A percentile compares a stretch with the other conserved stretches of the same genome.
Conservation (phyloP, 192 early-diverging fungal species). For the Backusella liffmaniae region DNA sequence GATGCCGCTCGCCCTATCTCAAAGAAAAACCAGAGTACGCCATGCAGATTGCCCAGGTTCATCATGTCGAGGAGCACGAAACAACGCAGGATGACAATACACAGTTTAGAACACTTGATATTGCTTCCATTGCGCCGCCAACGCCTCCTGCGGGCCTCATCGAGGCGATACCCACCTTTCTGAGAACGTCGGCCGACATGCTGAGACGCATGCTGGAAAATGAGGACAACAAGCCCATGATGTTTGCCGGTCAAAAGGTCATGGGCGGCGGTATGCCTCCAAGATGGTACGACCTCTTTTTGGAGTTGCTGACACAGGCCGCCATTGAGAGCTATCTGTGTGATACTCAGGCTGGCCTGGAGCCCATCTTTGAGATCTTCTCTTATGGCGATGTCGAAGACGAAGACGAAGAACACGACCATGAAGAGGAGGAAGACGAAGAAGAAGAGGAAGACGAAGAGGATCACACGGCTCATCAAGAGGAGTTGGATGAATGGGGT, state of each 20-base stretch:
- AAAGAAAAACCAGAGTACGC: constrained; percentile 9
- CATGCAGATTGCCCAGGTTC: neutral
- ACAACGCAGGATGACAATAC: neutral
- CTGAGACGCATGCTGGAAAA: constrained; percentile 34
- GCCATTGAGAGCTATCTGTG: constrained; percentile 53
- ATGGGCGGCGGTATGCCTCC: constrained; percentile 45
- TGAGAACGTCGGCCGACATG: constrained; percentile 48
- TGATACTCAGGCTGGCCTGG: constrained; percentile 44
- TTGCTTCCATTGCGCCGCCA: neutral
- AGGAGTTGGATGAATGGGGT: constrained; percentile 40
- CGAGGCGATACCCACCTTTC: constrained; percentile 50
- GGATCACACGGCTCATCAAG: constrained; percentile 18
- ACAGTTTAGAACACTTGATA: neutral
- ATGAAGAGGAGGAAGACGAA: constrained; percentile 20
- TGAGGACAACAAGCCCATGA: constrained; percentile 21
- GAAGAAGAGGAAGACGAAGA: constrained; percentile 19
- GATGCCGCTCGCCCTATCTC: constrained; percentile 21
- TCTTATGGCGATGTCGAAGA: constrained; percentile 51
- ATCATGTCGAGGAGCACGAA: constrained; percentile 7
- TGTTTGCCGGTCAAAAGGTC: constrained; percentile 37
- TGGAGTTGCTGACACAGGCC: constrained; percentile 55
- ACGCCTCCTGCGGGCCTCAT: constrained; percentile 42
- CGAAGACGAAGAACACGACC: constrained; percentile 28
- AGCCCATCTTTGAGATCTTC: constrained; percentile 50
- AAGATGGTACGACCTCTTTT: constrained; percentile 52